Percentiles rank a stretch among this genome's conserved stretches.
Conservation (phyloP, 139 green algal species). For the Asterochloris erici region DNA sequence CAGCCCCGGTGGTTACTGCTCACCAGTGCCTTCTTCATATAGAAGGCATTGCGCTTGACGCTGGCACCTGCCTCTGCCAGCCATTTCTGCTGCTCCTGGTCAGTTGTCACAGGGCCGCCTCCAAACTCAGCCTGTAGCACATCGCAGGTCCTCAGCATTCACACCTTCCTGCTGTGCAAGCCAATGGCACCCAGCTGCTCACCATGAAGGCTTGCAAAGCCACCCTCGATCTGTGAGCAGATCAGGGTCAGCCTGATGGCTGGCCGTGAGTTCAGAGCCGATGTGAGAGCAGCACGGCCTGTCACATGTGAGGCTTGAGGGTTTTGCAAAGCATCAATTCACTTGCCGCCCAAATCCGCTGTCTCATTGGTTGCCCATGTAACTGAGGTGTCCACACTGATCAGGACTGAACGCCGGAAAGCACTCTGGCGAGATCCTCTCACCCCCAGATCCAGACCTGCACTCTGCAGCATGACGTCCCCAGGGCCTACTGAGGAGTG, state of each 20-base stretch:
- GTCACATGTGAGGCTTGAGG: too few relatives aligned
- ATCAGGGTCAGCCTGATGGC: not conserved
- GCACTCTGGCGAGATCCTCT: too few relatives aligned
- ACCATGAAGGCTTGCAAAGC: too few relatives aligned
- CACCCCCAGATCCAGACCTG: too few relatives aligned
- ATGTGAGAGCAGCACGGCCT: not conserved
- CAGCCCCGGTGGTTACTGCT: not conserved
- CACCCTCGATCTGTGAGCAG: not conserved
- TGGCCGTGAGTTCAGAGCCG: not conserved
- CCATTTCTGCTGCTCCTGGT: conserved; percentile 65
- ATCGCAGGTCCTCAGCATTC: not conserved
- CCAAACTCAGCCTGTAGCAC: too few relatives aligned
- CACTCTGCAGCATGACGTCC: too few relatives aligned
- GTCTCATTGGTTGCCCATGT: too few relatives aligned
- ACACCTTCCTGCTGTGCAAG: not conserved
- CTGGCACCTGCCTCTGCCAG: conserved; percentile 60
- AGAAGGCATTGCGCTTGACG: conserved; percentile 79
- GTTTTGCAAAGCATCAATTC: too few relatives aligned
- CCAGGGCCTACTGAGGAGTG: too few relatives aligned
- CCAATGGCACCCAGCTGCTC: not conserved
- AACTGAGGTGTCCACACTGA: too few relatives aligned
- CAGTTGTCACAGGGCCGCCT: conserved; percentile 1
- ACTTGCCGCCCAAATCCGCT: too few relatives aligned
- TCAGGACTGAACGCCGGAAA: too few relatives aligned
- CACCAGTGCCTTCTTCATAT: conserved; percentile 80